Base-by-base conservation (phyloP, 176 grass and related monocot genomes). In the Oryza punctata region DNA sequence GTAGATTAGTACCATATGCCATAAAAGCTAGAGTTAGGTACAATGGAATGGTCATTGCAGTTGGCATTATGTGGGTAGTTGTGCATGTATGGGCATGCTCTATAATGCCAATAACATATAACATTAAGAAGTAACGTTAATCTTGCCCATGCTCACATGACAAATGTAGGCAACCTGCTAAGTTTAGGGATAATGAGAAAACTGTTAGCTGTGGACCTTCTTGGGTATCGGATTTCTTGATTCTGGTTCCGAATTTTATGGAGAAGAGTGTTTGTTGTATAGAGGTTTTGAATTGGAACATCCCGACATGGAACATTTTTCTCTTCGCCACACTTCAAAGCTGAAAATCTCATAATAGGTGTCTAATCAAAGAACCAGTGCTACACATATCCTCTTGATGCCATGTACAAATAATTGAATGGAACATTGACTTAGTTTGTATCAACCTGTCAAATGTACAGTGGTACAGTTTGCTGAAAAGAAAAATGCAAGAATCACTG, bases 11-110 rank as follows among this genome's bases (percentile, higher is more conserved):
- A 70, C 70, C 76, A 63, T 84, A 47, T 69, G 77, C 50, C 18
- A 75, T 80, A 70, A 80, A 80, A 80, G 63, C 27, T 67, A 50
- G 64, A 33, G 12, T 78, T 83, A 11, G 43, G 70, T 86, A 65
- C 77, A 40, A 41, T 75, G 40, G 24, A 75, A 75, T 80, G 30
- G 41, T 70, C 52, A 78, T 82, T 65, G 25, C 7, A 50, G 44
- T 33, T 65, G 24, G 65, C 45, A 78, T 73, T 68, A 33, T 43
- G 66, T 44, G 24, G 72, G 73, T 10, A 65, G 29, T 28, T 78
- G 9, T 26, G 67, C 21, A 15, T 23, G 7, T 24, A 32, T 30
- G 2, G 66, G 13, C 29, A 50, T 85, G 16, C 41, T 7, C 28
- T 54, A 23, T 24, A 43, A 7, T 27, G 40, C 66, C 49, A 70